Conservation (phyloP, 148 eudicot genomes). For the Camellia granthamiana region DNA sequence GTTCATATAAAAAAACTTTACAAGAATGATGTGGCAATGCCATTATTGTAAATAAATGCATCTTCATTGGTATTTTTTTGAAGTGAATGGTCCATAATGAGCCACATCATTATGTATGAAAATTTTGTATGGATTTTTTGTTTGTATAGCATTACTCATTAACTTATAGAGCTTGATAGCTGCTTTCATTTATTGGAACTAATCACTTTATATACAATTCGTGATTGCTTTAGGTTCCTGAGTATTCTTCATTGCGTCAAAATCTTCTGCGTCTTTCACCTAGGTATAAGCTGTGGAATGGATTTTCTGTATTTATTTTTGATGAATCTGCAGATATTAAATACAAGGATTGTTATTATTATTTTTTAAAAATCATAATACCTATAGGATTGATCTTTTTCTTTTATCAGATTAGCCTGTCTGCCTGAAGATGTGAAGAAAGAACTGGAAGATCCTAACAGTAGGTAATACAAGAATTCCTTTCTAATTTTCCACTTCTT, state of each 20-base stretch:
- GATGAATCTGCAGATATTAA: not conserved
- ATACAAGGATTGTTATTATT: not conserved
- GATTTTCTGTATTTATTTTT: not conserved
- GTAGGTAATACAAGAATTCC: conserved; percentile 49
- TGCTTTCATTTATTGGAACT: not conserved
- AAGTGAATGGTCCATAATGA: too few species aligned
- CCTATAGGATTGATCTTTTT: conserved; percentile 16
- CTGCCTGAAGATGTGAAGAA: conserved; percentile 79
- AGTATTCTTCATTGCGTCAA: conserved; percentile 63
- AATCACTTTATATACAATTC: not conserved
- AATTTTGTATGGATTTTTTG: too few species aligned
- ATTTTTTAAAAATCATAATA: not conserved
- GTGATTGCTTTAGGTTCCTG: conserved; percentile 60
- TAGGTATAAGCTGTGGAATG: conserved; percentile 39
- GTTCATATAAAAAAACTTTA: too few species aligned
- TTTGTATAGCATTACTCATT: not conserved
- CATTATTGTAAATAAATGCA: too few species aligned
- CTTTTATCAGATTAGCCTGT: conserved; percentile 59
- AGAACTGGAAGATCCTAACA: conserved; percentile 77
- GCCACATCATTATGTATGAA: too few species aligned
- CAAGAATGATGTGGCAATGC: too few species aligned
- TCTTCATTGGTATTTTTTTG: too few species aligned
- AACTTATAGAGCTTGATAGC: not conserved
- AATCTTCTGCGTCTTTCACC: conserved; percentile 75
- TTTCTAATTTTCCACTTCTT: conserved; percentile 1